These are phyloP conservation scores for Cubamyces lactineus DNA, from an alignment of 768 basidiomycete genomes.

Conservation along the genomic window DNA sequence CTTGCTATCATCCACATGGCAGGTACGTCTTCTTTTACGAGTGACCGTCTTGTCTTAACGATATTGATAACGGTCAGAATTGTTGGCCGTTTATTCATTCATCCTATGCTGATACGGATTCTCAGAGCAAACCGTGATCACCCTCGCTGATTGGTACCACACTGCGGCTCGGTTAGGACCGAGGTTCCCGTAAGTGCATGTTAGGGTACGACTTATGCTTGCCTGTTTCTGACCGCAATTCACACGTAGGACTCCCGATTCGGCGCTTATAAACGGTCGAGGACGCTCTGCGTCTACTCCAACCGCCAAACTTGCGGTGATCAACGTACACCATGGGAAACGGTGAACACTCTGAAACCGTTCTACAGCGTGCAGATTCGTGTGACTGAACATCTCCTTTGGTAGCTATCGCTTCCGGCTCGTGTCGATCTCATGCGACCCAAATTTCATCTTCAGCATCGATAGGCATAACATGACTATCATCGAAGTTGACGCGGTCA, in stretches of 20 bases:
- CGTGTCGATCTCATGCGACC: slow-evolving; percentile 50
- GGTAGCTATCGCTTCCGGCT: slow-evolving; percentile 41
- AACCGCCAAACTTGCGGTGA: slow-evolving; percentile 19
- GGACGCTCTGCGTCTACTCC: slow-evolving; percentile 3
- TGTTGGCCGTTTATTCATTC: too few relatives aligned
- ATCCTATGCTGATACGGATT: not conserved
- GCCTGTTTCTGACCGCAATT: not conserved
- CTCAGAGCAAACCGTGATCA: slow-evolving; percentile 45
- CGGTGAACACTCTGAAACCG: not conserved
- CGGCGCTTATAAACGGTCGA: slow-evolving; percentile 20
- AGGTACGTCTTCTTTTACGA: too few relatives aligned
- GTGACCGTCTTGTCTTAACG: not conserved
- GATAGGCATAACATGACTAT: slow-evolving; percentile 48
- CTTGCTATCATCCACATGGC: too few relatives aligned
- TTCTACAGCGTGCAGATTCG: not conserved
- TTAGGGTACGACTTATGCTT: slow-evolving; percentile 27
- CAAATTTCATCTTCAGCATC: slow-evolving; percentile 46
- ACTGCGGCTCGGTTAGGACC: slow-evolving; percentile 8
- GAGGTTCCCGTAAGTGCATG: slow-evolving; percentile 5
- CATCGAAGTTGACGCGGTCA: slow-evolving; percentile 50
- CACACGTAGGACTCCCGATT: slow-evolving; percentile 29
- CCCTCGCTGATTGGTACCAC: slow-evolving; percentile 46
- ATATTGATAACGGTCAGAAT: slow-evolving; percentile 24
- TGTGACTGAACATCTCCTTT: not conserved
- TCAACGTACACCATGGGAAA: slow-evolving; percentile 23